Base-by-base conservation (phyloP, 176 grass and related monocot genomes). In the Microstegium vimineum region DNA sequence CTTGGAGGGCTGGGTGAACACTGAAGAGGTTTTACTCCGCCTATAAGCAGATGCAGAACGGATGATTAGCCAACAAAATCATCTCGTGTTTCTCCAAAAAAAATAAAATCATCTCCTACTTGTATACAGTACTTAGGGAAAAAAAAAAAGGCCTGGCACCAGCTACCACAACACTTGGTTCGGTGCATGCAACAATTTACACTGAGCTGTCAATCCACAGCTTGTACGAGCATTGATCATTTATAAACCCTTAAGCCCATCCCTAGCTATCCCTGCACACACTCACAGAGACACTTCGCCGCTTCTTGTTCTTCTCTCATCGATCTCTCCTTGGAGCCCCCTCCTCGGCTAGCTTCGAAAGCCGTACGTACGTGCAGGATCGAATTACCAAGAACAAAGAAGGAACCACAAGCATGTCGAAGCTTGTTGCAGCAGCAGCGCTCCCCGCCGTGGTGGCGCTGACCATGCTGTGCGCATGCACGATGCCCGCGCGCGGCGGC, bases 171-270 rank as follows among this genome's bases (percentile, higher is more conserved):
- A 6, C 17, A 20, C 49, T 52, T 51, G n/a, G n/a, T n/a, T n/a
- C n/a, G n/a, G n/a, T n/a, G n/a, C n/a, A n/a, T 52, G 49, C 52
- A 56, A 56, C 6, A 56, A 22, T 0, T 3, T 8, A 56, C 52
- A n/a, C 22, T 56, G 52, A 56, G 0, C 22, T 56, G 52, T 56
- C 10, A 6, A 56, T 23, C 20, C 51, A 54, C 17, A 54, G 49
- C 43, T 15, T 0, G 2, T 59, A 59, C 1, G 4, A n/a, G n/a
- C n/a, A n/a, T n/a, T n/a, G n/a, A n/a, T n/a, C 26, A 62, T 30
- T 75, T 81, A 81, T 87, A 81, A 87, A 75, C 36, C 61, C 26
- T 74, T 57, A 18, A 80, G 51, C 43, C 76, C 62, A 75, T 84
- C 82, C 69, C 23, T 75, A n/a, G n/a, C n/a, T n/a, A n/a, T n/a